Conservation (phyloP, 495 filamentous ascomycete genomes). For the Hypoxylon subgilvum region DNA sequence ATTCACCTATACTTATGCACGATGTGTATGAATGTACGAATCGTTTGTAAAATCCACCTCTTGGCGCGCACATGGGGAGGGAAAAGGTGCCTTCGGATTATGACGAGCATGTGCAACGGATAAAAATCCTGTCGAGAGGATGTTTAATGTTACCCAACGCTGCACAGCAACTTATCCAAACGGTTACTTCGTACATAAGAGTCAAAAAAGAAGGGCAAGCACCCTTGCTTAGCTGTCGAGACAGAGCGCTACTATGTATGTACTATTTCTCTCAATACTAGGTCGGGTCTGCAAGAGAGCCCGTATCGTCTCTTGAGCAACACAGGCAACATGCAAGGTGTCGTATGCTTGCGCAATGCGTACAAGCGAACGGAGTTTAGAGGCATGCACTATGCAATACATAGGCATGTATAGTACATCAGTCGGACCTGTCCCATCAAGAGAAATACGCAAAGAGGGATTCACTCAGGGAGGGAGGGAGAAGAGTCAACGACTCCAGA, state of each 20-base stretch:
- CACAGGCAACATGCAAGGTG: slow-evolving; percentile 41
- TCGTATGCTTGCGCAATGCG: slow-evolving; percentile 36
- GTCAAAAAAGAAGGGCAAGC: slow-evolving; percentile 6
- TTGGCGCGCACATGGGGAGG: slow-evolving; percentile 18
- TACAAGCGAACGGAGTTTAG: slow-evolving; percentile 36
- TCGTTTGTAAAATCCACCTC: background rate
- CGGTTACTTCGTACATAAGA: slow-evolving; percentile 19
- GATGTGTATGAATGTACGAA: slow-evolving; percentile 12
- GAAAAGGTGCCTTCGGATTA: slow-evolving; percentile 5
- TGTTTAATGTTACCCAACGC: background rate
- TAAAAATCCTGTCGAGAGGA: background rate
- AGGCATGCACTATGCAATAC: slow-evolving; percentile 27
- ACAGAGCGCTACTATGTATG: slow-evolving; percentile 8
- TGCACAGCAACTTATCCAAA: slow-evolving; percentile 14
- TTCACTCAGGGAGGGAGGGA: no score
- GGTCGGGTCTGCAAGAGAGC: slow-evolving; percentile 35
- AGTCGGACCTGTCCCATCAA: no score
- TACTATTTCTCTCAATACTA: background rate
- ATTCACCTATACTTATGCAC: slow-evolving; percentile 19
- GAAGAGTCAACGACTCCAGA: no score
- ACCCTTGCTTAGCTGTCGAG: slow-evolving; percentile 23
- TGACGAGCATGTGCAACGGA: slow-evolving; percentile 15
- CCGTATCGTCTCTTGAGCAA: slow-evolving; percentile 32
- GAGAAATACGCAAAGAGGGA: no score
- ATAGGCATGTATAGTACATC: slow-evolving; percentile 21